phyloP scores from a whole-genome alignment of 306 rosid genomes.

The Oemleria cerasiformis region DNA sequence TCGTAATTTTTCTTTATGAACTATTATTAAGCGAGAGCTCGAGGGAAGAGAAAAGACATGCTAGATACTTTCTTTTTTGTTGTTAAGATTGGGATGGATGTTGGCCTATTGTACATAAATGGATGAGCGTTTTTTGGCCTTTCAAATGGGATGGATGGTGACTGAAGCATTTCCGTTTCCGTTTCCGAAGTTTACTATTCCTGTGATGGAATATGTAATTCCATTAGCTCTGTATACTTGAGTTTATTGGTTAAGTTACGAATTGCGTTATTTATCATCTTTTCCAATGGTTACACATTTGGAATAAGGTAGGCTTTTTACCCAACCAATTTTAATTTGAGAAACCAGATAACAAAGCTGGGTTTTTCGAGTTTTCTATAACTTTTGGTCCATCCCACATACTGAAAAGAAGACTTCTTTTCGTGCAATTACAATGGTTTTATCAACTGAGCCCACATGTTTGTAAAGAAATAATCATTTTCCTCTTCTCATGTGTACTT shows the following conservation, averaged over 20 bases:
- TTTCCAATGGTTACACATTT: background rate
- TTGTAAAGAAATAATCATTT: too few species aligned
- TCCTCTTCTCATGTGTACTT: background rate
- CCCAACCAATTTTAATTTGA: too few species aligned
- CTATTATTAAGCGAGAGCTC: slow-evolving; percentile 49
- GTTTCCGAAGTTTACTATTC: slow-evolving; percentile 22
- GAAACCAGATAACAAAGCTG: too few species aligned
- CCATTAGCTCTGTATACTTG: slow-evolving; percentile 46
- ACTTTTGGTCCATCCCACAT: background rate
- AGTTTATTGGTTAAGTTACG: slow-evolving; percentile 40
- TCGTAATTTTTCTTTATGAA: slow-evolving; percentile 46
- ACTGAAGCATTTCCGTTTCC: slow-evolving; percentile 42
- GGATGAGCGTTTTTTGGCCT: slow-evolving; percentile 65
- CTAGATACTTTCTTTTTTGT: slow-evolving; percentile 27
- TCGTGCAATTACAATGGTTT: background rate
- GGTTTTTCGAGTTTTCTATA: background rate
- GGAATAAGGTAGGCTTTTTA: too few species aligned
- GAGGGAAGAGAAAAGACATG: slow-evolving; percentile 49
- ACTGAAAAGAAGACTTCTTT: too few species aligned
- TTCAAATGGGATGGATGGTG: slow-evolving; percentile 32
- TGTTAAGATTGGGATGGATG: slow-evolving; percentile 44
- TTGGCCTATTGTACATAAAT: slow-evolving; percentile 82
- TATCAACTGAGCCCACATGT: background rate
- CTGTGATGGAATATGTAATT: slow-evolving; percentile 48
- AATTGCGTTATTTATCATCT: slow-evolving; percentile 31